These are phyloP conservation scores for Chlorociboria aeruginascens DNA, from an alignment of 495 filamentous ascomycete genomes.

Conservation along the genomic window DNA sequence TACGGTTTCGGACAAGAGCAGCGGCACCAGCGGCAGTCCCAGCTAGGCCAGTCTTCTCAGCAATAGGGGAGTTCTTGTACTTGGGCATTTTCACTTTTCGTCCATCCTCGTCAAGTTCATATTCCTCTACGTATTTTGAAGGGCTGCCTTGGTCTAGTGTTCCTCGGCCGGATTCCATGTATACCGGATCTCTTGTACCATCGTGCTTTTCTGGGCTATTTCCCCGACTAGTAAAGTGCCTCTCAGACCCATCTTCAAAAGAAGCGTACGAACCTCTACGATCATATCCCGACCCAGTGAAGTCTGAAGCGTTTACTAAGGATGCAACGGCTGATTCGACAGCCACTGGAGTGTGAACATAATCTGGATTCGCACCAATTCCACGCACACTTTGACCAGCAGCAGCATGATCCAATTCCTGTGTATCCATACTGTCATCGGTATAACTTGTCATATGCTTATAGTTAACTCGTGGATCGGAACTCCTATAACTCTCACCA, in stretches of 20 bases:
- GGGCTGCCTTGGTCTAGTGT: conserved; percentile 15
- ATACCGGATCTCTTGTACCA: conserved; percentile 1
- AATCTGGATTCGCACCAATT: conserved; percentile 59
- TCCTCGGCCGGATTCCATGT: conserved; percentile 20
- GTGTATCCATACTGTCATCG: conserved; percentile 51
- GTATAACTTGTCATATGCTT: conserved; percentile 50
- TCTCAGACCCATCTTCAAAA: conserved; percentile 28
- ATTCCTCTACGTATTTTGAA: conserved; percentile 24
- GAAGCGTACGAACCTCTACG: conserved; percentile 26
- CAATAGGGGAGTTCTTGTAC: conserved; percentile 27
- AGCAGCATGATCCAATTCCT: conserved; percentile 46
- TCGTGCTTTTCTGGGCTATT: conserved; percentile 17
- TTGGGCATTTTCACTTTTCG: conserved; percentile 33
- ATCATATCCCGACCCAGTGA: conserved; percentile 32
- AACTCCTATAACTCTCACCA: conserved; percentile 27
- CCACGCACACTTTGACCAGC: conserved; percentile 57
- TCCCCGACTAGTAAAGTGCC: conserved; percentile 18
- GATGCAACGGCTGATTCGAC: conserved; percentile 86
- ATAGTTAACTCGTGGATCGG: conserved; percentile 30
- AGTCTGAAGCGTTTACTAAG: conserved; percentile 65
- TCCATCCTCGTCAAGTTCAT: conserved; percentile 42
- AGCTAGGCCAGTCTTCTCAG: conserved; percentile 38
- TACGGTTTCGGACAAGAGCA: conserved; percentile 24
- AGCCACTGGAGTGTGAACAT: conserved; percentile 54
- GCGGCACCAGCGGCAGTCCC: conserved; percentile 37